Evolutionary conservation across 139 green algal species (phyloP).

Genomic region (Eudorina sp.): DNA sequence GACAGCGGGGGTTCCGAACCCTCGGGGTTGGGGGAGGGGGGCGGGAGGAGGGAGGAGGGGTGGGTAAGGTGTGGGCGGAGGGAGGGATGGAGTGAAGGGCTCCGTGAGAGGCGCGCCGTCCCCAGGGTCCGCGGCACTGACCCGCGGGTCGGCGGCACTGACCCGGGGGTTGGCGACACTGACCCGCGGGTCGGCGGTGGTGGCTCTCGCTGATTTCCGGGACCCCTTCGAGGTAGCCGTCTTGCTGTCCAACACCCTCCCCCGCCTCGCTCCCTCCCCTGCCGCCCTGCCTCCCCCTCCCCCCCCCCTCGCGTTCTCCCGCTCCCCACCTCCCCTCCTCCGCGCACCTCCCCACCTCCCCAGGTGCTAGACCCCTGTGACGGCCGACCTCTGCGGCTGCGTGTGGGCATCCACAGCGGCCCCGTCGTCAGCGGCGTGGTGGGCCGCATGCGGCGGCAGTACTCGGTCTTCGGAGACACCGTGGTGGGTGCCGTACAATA

Average conservation of each 20-base stretch:
- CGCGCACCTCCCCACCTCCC: background rate
- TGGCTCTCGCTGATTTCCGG: no score
- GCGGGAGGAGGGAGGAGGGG: background rate
- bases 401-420: conserved; percentile 33
- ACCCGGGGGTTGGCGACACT: no score
- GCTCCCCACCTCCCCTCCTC: background rate
- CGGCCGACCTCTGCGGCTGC: background rate
- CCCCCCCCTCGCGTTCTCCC: no score
- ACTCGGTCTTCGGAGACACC: conserved; percentile 64
- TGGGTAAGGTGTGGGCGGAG: background rate
- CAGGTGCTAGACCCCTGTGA: conserved; percentile 10
- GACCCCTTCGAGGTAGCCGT: no score
- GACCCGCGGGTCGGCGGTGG: no score
- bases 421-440: conserved; percentile 55
- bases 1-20: no score
- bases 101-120: no score
- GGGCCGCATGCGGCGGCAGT: conserved; percentile 50
- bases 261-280: background rate
- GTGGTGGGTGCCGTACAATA: conserved; percentile 40
- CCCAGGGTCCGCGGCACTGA: no score
- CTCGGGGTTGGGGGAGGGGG: background rate
- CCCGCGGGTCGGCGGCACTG: no score
- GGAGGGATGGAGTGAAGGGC: background rate
- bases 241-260: no score
- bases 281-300: background rate